Percentiles rank a stretch among this genome's conserved stretches.
phyloP scores from a whole-genome alignment of 2,329 filamentous ascomycete genomes.

The Zymoseptoria brevis region DNA sequence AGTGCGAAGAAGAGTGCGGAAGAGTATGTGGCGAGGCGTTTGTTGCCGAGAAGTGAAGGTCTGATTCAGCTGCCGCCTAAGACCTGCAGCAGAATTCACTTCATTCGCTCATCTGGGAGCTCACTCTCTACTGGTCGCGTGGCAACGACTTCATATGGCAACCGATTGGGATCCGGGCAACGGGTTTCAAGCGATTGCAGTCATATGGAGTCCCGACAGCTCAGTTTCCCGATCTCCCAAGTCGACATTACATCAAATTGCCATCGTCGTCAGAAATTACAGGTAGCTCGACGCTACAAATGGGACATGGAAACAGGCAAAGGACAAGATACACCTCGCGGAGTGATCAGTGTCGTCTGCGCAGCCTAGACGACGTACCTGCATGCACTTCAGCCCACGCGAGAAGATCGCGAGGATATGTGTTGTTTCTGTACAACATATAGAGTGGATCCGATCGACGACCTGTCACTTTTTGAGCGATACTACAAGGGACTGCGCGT shows the following conservation, averaged over 20 bases:
- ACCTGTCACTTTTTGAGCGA: neutral
- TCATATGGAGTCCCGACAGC: too few relatives aligned
- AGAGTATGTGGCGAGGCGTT: neutral
- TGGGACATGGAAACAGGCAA: neutral
- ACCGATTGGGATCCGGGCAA: neutral
- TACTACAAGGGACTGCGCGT: neutral
- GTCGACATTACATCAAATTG: neutral
- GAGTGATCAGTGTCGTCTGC: too few relatives aligned
- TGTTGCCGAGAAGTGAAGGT: neutral
- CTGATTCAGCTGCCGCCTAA: neutral
- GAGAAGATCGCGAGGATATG: too few relatives aligned
- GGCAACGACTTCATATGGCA: neutral
- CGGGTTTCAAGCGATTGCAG: neutral
- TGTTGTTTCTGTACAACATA: too few relatives aligned
- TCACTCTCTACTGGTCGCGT: neutral
- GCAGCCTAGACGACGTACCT: neutral
- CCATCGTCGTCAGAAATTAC: neutral
- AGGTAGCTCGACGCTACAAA: neutral
- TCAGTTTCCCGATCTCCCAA: neutral
- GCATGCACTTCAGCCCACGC: neutral
- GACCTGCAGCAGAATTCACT: neutral
- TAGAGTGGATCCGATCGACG: neutral
- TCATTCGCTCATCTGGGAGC: neutral
- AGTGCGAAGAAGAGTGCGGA: neutral
- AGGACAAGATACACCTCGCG: neutral